Evolutionary conservation across 2,329 filamentous ascomycete genomes (phyloP).

Genomic region (Immersiporthe knoxdaviesiana): DNA sequence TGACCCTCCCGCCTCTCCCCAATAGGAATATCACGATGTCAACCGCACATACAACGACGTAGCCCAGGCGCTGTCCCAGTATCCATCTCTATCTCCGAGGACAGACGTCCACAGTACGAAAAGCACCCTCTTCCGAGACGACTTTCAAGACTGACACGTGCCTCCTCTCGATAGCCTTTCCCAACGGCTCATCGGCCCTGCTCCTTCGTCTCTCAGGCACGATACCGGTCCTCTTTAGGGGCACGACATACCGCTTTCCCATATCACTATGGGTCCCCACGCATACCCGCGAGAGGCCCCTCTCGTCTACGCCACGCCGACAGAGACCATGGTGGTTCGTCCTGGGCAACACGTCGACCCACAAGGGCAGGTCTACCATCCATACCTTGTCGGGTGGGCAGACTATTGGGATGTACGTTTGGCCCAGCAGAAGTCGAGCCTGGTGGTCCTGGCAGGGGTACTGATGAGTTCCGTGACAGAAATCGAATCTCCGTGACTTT

Average conservation of each 20-base stretch:
- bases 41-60: constrained; percentile 93
- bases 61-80: constrained; percentile 77
- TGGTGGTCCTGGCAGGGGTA: not conserved
- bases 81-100: constrained; percentile 78
- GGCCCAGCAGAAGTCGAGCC: not conserved
- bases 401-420: constrained; percentile 86
- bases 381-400: constrained; percentile 88
- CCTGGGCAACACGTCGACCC: constrained; percentile 94
- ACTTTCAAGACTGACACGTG: constrained; percentile 29
- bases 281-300: constrained; percentile 85
- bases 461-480: constrained; percentile 52
- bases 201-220: constrained; percentile 87
- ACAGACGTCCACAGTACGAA: constrained; percentile 92
- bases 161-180: constrained; percentile 66
- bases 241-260: constrained; percentile 87
- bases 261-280: constrained; percentile 89
- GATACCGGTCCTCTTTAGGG: constrained; percentile 87
- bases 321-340: constrained; percentile 83
- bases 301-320: constrained; percentile 85
- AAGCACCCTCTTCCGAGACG: constrained; percentile 22
- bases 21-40: constrained; percentile 88
- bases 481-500: constrained; percentile 83
- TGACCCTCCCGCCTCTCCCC: constrained; percentile 14
- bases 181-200: constrained; percentile 83
- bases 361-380: constrained; percentile 93